These are phyloP conservation scores for Dioscorea alata DNA, from an alignment of 106 monocot genomes.

Conservation along the genomic window DNA sequence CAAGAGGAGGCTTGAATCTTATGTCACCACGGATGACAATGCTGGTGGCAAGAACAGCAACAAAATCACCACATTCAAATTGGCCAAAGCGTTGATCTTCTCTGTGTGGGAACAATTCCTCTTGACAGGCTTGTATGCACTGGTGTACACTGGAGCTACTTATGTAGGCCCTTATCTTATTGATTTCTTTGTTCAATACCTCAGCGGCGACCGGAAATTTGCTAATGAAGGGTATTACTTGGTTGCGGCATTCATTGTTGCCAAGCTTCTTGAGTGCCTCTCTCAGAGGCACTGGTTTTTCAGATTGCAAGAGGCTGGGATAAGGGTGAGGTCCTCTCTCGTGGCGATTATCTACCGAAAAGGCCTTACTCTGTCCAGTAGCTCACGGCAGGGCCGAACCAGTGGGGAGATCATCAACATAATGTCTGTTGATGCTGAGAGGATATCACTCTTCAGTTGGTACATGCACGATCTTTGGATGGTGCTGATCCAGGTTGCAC, in stretches of 20 bases:
- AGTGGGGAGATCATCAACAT: slow-evolving; percentile 85
- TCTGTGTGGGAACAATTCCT: slow-evolving; percentile 40
- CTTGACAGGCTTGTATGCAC: slow-evolving; percentile 42
- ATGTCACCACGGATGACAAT: neutral
- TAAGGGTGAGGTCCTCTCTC: slow-evolving; percentile 49
- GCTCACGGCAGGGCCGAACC: slow-evolving; percentile 54
- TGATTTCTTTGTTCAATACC: slow-evolving; percentile 68
- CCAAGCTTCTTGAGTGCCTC: slow-evolving; percentile 77
- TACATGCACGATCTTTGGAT: slow-evolving; percentile 85
- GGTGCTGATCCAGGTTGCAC: slow-evolving; percentile 62
- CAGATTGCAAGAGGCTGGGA: slow-evolving; percentile 52
- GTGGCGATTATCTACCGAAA: slow-evolving; percentile 74
- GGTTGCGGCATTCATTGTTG: slow-evolving; percentile 52
- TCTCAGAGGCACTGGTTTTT: slow-evolving; percentile 77
- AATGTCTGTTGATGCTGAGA: slow-evolving; percentile 80
- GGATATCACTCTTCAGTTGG: slow-evolving; percentile 65
- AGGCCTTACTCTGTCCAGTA: slow-evolving; percentile 59
- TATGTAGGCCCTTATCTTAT: slow-evolving; percentile 92
- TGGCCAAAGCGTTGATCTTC: slow-evolving; percentile 55
- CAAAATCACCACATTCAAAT: slow-evolving; percentile 29
- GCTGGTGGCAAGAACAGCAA: neutral
- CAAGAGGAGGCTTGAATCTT: slow-evolving; percentile 47
- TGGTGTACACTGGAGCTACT: slow-evolving; percentile 39
- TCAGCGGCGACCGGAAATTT: slow-evolving; percentile 41
- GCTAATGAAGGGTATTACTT: slow-evolving; percentile 54